Evolutionary conservation across 768 basidiomycete species (phyloP).

Genomic region (Tulasnella sp.): DNA sequence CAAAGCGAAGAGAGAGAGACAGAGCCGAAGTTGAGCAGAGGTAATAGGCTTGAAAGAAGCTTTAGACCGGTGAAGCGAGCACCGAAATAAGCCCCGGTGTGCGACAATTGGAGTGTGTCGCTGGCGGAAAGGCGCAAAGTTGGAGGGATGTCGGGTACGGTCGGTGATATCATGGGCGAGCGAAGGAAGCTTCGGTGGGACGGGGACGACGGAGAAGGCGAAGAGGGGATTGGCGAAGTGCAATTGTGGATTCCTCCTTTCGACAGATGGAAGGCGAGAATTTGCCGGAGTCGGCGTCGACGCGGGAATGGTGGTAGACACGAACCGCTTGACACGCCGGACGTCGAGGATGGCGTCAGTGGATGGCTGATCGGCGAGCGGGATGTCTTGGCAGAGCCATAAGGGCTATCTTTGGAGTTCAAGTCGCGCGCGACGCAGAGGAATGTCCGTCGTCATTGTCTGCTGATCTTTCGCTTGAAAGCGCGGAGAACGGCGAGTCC

Average conservation of each 20-base stretch:
- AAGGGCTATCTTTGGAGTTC: not conserved
- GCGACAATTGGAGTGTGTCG: not conserved
- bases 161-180: not conserved
- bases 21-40: not conserved
- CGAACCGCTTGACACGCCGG: not conserved
- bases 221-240: not conserved
- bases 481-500: not conserved
- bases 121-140: not conserved
- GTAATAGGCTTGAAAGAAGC: not conserved
- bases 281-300: not conserved
- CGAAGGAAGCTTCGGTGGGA: no score
- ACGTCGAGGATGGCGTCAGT: not conserved
- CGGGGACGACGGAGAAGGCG: not conserved
- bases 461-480: not conserved
- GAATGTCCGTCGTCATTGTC: not conserved
- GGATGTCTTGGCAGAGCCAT: not conserved
- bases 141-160: not conserved
- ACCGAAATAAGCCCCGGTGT: not conserved
- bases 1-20: no score
- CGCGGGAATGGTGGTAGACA: not conserved
- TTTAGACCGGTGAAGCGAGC: not conserved
- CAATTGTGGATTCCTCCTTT: not conserved
- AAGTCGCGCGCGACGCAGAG: not conserved
- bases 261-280: not conserved
- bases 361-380: not conserved